Base-by-base conservation (phyloP, 805 yeast genomes). In the Wickerhamomyces ciferrii region DNA sequence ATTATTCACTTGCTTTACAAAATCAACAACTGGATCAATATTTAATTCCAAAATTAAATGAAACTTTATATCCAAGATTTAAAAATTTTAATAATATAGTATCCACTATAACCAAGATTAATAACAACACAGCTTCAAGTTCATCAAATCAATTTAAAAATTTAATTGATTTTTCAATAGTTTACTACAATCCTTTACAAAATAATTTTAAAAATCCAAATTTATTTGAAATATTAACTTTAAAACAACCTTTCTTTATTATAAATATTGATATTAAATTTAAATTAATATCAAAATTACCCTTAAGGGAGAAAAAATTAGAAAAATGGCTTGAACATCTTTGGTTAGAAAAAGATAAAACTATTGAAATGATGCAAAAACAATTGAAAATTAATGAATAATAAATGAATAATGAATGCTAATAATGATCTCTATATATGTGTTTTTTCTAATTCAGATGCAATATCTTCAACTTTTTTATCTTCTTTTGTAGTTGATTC, bases 21-120 rank as follows among this genome's bases (percentile, higher is more conserved):
- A 68, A 72, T 36, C 70, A 74, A 27, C 71, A 81, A 49, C 72
- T 83, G 41, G 75, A 74, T 37, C 72, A 74, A 47, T 79, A 74
- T 55, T 84, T 74, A 46, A 68, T 85, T n/a, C 87, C 92, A 0
- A 65, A 62, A 15, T 71, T 85, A 18, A 62, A 75, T 11, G 72
- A 86, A 51, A 65, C 87, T 7, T 65, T 91, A 24, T 90, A 90
- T 56, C 97, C 97, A 3, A 70, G 97, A 44, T 89, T 79, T 57
- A 69, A 81, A 2, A 76, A 75, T 34, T 74, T 84, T 50, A 70
- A 67, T 43, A 79, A 79, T 53, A 66, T 83, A 5, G 62, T 67
- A 2, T 70, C 72, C 13, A 11, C 17, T 5, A 23, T 43, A 4
- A 43, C 32, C 45, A 15, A 41, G 45, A 13, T 39, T 29, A 31